Base-by-base conservation (phyloP, 345 rosid genomes). In the Eucalyptus coolabah region DNA sequence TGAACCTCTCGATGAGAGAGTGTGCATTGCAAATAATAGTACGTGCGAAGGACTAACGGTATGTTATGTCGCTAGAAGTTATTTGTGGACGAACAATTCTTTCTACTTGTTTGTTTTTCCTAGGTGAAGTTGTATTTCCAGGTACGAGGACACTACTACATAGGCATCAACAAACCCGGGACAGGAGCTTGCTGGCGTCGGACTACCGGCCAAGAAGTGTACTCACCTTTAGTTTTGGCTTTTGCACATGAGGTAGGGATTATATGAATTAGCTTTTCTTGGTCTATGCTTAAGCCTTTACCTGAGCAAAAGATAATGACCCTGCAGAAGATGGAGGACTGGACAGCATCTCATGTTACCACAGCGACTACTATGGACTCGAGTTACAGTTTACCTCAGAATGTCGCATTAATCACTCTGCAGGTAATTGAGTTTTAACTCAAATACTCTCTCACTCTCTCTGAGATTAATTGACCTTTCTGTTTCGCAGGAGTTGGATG, bases 341-440 rank as follows among this genome's bases (percentile, higher is more conserved):
- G 97, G 98, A 95, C 88, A 86, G 92, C 93, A n/a, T 91, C 97
- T 85, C 94, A 89, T 89, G 65, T 89, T 80, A 92, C 93, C 9
- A 87, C 77, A 87, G 94, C 91, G 42, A 89, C 94, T 80, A 67
- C 87, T 80, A 94, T 95, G 97, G 96, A 96, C 86, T 91, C 95
- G 24, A 91, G 89, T 88, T 96, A 96, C 93, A 92, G 89, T 88
- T 93, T 96, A 91, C 99, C 99, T 86, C 94, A 85, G 86, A 96
- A 96, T 88, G 93, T 97, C 81, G 99, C 97, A 69, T 90, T 97
- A 89, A 93, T 97, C 86, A 97, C 98, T 91, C 99, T 97, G 85
- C 91, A 95, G 96, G 97, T 95, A 49, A 91, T 45, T 34, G 83
- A 77, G 83, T 77, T 0, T 77, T 21, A 40, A 10, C 45, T 77